Evolutionary conservation across 2,329 filamentous ascomycete species (phyloP).

Genomic region (Neonectria sp.): DNA sequence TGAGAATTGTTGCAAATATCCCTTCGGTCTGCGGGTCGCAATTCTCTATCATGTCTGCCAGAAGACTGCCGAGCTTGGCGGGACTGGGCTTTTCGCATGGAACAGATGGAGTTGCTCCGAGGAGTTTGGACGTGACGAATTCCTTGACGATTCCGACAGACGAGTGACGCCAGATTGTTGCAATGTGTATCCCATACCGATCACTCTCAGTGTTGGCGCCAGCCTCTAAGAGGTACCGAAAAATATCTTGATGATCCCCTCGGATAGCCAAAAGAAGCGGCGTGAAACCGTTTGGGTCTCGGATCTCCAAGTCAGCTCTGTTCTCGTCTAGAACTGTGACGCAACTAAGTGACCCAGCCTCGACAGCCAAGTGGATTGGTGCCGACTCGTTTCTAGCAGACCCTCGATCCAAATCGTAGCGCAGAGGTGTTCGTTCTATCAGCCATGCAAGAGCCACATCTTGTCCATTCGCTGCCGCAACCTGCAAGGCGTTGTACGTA

Average conservation of each 20-base stretch:
- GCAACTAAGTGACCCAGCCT: conserved; percentile 36
- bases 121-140: conserved; percentile 15
- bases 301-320: conserved; percentile 34
- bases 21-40: conserved; percentile 19
- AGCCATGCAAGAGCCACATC: conserved; percentile 33
- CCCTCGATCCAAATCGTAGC: conserved; percentile 17
- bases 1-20: conserved; percentile 33
- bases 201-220: conserved; percentile 22
- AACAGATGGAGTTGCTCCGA: neutral
- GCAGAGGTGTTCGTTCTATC: conserved; percentile 34
- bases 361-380: conserved; percentile 40
- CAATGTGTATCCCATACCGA: conserved; percentile 20
- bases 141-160: conserved; percentile 15
- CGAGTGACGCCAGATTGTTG: conserved; percentile 9
- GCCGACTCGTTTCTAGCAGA: conserved; percentile 34
- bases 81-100: conserved; percentile 1
- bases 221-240: conserved; percentile 33
- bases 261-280: conserved; percentile 38
- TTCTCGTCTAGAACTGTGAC: conserved; percentile 31
- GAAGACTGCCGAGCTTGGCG: conserved; percentile 29
- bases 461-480: conserved; percentile 37
- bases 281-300: conserved; percentile 35
- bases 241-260: conserved; percentile 26
- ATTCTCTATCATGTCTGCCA: conserved; percentile 34
- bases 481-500: conserved; percentile 42